These are phyloP conservation scores for Nitzschia putrida DNA, from an alignment of 108 stramenopile species.

Conservation along the genomic window DNA sequence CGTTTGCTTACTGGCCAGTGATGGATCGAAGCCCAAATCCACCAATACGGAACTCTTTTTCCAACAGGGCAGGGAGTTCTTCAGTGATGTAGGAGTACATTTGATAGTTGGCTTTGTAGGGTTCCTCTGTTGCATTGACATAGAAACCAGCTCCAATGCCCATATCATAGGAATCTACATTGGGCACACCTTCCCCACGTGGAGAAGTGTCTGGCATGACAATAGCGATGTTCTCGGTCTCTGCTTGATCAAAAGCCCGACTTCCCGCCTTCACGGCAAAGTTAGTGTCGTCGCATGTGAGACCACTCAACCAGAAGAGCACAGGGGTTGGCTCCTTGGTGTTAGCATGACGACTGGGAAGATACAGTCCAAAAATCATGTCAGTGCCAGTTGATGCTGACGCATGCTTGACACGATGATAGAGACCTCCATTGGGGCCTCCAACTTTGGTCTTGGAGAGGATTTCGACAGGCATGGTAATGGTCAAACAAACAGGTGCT, in stretches of 20 bases:
- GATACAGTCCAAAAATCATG: constrained; percentile 77
- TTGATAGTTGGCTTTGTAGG: constrained; percentile 80
- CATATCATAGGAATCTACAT: constrained; percentile 91
- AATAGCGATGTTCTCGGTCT: constrained; percentile 80
- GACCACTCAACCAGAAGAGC: constrained; percentile 86
- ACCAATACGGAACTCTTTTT: constrained; percentile 56
- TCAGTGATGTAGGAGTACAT: constrained; percentile 95
- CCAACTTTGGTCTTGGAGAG: constrained; percentile 63
- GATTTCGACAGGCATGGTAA: constrained; percentile 40
- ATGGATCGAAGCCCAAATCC: constrained; percentile 58
- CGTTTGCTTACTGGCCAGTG: constrained; percentile 69
- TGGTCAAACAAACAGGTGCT: neutral
- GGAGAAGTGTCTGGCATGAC: constrained; percentile 97
- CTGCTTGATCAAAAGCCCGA: constrained; percentile 70
- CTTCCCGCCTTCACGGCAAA: constrained; percentile 89
- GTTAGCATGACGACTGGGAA: constrained; percentile 48
- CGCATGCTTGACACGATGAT: constrained; percentile 72
- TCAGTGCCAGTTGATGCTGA: constrained; percentile 63
- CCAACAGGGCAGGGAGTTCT: constrained; percentile 83
- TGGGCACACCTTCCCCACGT: constrained; percentile 79
- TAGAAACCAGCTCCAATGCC: constrained; percentile 98
- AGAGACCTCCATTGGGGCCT: constrained; percentile 53
- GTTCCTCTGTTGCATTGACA: constrained; percentile 89
- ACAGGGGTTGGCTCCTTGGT: constrained; percentile 58
- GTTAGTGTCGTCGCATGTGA: constrained; percentile 97